Conservation (phyloP, 306 rosid species). For the cucumber (Cucumis sativus) region DNA sequence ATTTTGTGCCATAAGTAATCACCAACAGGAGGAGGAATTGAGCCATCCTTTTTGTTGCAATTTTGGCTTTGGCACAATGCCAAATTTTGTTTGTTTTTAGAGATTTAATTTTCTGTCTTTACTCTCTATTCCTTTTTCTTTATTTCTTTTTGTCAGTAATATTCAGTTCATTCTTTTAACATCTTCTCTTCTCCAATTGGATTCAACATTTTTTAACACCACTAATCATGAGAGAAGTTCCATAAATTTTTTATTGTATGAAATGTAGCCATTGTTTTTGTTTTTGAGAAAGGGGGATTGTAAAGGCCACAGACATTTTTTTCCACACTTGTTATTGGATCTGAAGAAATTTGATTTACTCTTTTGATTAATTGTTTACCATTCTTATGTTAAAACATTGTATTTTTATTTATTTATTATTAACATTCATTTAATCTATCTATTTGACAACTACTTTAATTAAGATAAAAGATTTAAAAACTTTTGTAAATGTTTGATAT, state of each 20-base stretch:
- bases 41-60: constrained; percentile 1
- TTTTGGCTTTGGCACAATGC: constrained; percentile 3
- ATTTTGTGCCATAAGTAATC: background rate
- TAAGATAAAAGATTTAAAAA: too few relatives aligned
- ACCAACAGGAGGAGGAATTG: background rate
- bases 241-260: background rate
- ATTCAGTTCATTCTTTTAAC: constrained; percentile 6
- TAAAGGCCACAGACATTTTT: background rate
- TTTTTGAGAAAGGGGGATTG: background rate
- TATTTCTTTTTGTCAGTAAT: background rate
- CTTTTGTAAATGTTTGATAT: too few relatives aligned
- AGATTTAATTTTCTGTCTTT: background rate
- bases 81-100: background rate
- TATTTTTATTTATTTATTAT: background rate
- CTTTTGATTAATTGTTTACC: background rate
- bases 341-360: background rate
- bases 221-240: background rate
- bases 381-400: background rate
- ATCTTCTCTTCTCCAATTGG: background rate
- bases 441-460: too few relatives aligned
- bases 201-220: background rate
- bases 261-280: background rate
- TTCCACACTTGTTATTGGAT: background rate
- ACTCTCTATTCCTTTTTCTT: background rate
- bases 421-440: background rate